Evolutionary conservation across 2,329 filamentous ascomycete genomes (phyloP), one percentile per base, ranked within the genome.

Genomic region (Pezicula carpinea): DNA sequence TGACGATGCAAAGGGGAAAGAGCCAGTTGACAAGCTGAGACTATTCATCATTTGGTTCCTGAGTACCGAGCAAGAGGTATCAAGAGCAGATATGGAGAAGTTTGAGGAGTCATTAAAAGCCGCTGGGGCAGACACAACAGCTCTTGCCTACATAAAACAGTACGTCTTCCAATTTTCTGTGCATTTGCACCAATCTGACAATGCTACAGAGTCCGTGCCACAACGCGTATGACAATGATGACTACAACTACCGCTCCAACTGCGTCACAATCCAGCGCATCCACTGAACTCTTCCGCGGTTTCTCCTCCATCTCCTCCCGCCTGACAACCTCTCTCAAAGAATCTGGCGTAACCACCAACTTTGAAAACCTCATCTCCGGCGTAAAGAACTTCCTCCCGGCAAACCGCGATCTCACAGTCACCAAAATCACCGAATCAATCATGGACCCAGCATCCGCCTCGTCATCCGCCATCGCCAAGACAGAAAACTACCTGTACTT

Each of bases 391-490:
- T 95, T 99, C 69, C 73, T 99, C n/a, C 93, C 95, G 0, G 89
- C 83, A 13, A 95, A 99, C 70, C 89, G 91, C 59, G 95, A 99
- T 63, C 79, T 97, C 8, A 97, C 93, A 0, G 80, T 99, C 44
- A 99, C 95, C 47, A 97, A 97, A 69, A 96, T 99, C 63, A 92
- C 93, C 34, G 93, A 99, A 67, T 95, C 89, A 1, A 85, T 99
- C 60, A 99, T 99, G 92, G 93, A 99, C 62, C 93, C 93, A 0
- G 79, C 89, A 39, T 82, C 89, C 10, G 92, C 93, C 3, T 89
- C 89, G 4, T 92, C 89, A 5, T 92, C 87, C 21, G 93, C 93
- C 21, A 93, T 99, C 55, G 87, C 89, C 51, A 97, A 96, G 73
- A 97, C 93, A 1, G 93, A 99, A 64, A 85, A 88, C 59, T 99